Base-by-base conservation (phyloP, 179 eudicot genomes). In the Silene vulgaris region DNA sequence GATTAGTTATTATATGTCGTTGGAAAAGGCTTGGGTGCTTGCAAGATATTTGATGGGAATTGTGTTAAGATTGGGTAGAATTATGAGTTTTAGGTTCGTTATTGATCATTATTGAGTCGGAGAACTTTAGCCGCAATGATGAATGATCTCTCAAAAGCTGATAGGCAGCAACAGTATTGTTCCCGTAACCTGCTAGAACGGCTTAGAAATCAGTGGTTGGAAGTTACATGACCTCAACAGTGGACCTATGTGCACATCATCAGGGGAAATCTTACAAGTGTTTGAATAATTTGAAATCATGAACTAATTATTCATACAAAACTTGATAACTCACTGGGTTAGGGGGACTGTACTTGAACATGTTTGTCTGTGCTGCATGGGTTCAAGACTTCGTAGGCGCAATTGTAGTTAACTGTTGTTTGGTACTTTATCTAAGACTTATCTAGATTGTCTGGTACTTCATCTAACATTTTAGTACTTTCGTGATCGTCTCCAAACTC, bases 41-140 rank as follows among this genome's bases (percentile, higher is more conserved):
- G 13, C 28, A 69, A 43, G 30, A 19, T 69, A 37, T 11, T 19
- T 43, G 56, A 20, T 19, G 8, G 23, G 56, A 40, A 37, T 19
- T 69, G 7, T 20, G 48, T 4, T 56, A 50, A 32, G 72, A 45
- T 45, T 75, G 17, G 61, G 17, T n/a, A 64, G 69, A 74, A 29
- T 64, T 62, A 8, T 23, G 26, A 29, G 70, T 45, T 67, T 59
- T 52, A 16, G 67, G 14, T 67, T 23, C 60, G 59, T 5, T 56
- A 48, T 28, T n/a, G 48, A 40, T 40, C 48, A 40, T 16, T 37
- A 50, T 1, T n/a, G 45, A 16, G 19, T 28, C 43, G 30, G 30
- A 11, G 19, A 17, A 30, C 32, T 32, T 66, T 66, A 66, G 45
- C 35, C 50, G 43, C 19, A 56, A n/a, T 56, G 60, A 56, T 56